Evolutionary conservation across 768 basidiomycete species (phyloP).

Genomic region (Astraeus odoratus): DNA sequence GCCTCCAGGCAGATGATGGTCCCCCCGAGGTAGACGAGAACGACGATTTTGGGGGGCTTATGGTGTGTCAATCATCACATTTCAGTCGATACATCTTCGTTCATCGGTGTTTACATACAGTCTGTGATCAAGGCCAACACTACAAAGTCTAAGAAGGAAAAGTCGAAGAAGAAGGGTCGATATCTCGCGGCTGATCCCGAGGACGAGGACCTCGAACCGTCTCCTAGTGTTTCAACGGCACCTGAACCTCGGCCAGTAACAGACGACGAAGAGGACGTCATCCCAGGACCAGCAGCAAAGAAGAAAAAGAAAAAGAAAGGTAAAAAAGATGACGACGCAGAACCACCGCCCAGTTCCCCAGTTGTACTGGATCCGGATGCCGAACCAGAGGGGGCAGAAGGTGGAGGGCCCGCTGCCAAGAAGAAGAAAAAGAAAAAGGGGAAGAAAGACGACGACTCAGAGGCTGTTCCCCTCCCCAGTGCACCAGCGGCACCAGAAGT

Average conservation of each 20-base stretch:
- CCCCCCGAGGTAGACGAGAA: constrained; percentile 47
- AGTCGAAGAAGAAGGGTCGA: constrained; percentile 44
- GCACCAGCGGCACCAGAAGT: constrained; percentile 18
- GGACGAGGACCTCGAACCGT: constrained; percentile 51
- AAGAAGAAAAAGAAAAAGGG: constrained; percentile 96
- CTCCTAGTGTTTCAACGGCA: background rate
- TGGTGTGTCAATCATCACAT: constrained; percentile 42
- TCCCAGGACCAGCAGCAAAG: constrained; percentile 2
- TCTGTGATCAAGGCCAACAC: constrained; percentile 56
- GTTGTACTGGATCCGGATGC: constrained; percentile 29
- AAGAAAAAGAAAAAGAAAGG: constrained; percentile 18
- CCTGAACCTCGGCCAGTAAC: constrained; percentile 10
- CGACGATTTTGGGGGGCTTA: constrained; percentile 67
- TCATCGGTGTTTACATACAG: constrained; percentile 27
- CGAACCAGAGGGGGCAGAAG: constrained; percentile 34
- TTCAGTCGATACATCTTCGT: constrained; percentile 3
- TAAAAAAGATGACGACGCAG: constrained; percentile 18
- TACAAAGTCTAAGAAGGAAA: constrained; percentile 47
- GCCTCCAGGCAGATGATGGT: constrained; percentile 37
- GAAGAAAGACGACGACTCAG: constrained; percentile 89
- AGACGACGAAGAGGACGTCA: constrained; percentile 29
- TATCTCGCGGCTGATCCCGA: constrained; percentile 65
- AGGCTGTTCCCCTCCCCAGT: constrained; percentile 33
- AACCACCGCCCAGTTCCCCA: constrained; percentile 17
- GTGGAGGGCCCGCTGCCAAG: constrained; percentile 43